Evolutionary conservation across 192 early-diverging fungal species (phyloP), one percentile per base, ranked within the genome.

Genomic region (Linnemannia zychae): DNA sequence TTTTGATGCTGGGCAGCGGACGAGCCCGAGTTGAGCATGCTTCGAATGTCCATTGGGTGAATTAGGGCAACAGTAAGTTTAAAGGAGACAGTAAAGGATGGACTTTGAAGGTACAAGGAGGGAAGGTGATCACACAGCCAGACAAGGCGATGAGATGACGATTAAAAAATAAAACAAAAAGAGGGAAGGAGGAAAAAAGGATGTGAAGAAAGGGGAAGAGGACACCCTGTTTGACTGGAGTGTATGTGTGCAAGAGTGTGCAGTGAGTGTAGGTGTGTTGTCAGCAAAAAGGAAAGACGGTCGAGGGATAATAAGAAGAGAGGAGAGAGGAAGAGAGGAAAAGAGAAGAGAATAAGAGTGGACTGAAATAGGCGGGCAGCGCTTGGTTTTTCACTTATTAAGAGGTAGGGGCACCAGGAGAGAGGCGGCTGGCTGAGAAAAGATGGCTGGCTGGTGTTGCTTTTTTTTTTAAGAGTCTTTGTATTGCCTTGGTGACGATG

Each of bases 21-120:
- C 31, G 83, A 72, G 72, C 83, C 83, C 47, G 83, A 76, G 70
- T 85, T 85, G 73, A 85, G 83, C 34, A 85, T 85, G 67, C 83
- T 85, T 22, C 83, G 77, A 79, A 85, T 85, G 60, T 85, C 83
- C 83, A 85, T 85, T n/a, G 24, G 9, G 49, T 7, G 52, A 50
- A 22, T 2, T 6, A 50, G 16, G 22, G 34, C 2, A 18, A 69
- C 40, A 53, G 67, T 7, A 2, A n/a, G 47, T n/a, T n/a, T n/a
- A n/a, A n/a, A 48, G 28, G 28, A 37, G 67, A 7, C 57, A 52
- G 16, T 49, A 38, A 18, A 33, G 68, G 20, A 67, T 66, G 48
- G 15, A 65, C n/a, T 18, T 57, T 5, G 73, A 31, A 20, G 48
- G 40, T 16, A 12, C 0, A 18, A n/a, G 24, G 44, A 48, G 70